Base-by-base conservation (phyloP, 2,329 filamentous ascomycete genomes). In the Talaromyces sp. region DNA sequence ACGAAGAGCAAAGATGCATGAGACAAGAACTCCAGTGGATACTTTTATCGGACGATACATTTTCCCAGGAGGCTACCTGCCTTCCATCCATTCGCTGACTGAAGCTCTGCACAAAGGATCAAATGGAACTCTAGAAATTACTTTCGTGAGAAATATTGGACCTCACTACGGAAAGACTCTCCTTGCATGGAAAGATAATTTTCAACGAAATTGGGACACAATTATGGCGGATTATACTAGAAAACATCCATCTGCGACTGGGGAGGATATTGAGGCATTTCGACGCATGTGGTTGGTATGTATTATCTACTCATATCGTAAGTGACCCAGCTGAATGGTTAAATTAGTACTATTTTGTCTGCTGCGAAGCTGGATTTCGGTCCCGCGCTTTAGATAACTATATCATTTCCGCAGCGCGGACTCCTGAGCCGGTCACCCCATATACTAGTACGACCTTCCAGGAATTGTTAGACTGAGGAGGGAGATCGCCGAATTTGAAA, bases 31-130 rank as follows among this genome's bases (percentile, higher is more conserved):
- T 19, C 86, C 84, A 70, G 83, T 84, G 2, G 86, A 54, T 35
- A 54, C 50, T 5, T 92, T 92, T 76, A 91, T 92, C 72, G 85
- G 88, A 65, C 87, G 88, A 67, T 91, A 92, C 76, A 92, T 92
- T 63, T 92, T 93, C 76, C 90, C 90, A 0, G 89, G 90, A n/a
- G 90, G 90, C 0, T 88, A 92, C 71, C 78, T 92, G 7, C 86
- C 86, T 0, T 84, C 83, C 2, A 81, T 82, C 37, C 84, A 81
- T 14, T 83, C 87, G 68, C 77, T 88, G 19, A 75, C 88, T 27
- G 78, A 82, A 59, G 83, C 87, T 39, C 88, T 92, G 68, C 84
- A 82, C 47, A 80, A 81, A 31, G 87, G 87, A 39, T 89, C 88
- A 0, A 76, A 81, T 10, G 86, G 87, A 0, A 84, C 84, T 0